Conservation (phyloP, 495 filamentous ascomycete species). For the Sporormia fimetaria region DNA sequence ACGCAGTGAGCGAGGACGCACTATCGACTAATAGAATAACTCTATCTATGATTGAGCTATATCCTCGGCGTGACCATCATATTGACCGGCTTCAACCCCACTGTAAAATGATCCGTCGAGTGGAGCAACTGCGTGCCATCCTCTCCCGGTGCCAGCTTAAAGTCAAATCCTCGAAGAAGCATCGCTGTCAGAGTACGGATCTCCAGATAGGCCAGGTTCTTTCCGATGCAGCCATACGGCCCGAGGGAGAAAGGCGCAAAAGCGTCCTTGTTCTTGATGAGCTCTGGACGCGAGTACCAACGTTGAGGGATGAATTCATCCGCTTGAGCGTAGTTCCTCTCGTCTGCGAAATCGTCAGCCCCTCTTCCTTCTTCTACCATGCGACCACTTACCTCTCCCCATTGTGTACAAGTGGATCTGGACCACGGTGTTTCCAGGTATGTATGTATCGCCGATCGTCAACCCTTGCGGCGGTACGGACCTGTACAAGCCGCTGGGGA, state of each 20-base stretch:
- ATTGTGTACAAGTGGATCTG: no score
- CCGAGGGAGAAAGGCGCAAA: constrained; percentile 20
- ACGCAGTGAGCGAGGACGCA: no score
- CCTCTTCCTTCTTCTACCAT: background rate
- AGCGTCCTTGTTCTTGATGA: constrained; percentile 13
- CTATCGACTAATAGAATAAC: no score
- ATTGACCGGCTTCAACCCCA: no score
- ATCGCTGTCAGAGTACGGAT: constrained; percentile 10
- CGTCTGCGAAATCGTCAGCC: constrained; percentile 1
- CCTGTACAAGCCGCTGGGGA: constrained; percentile 1
- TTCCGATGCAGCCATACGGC: constrained; percentile 15
- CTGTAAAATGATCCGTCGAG: no score
- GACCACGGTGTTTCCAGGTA: constrained; percentile 11
- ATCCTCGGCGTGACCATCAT: no score
- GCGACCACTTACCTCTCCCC: background rate
- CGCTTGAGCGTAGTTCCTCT: constrained; percentile 5
- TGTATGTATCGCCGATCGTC: background rate
- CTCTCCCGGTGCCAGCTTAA: constrained; percentile 21
- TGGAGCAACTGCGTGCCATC: no score
- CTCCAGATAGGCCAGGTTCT: constrained; percentile 20
- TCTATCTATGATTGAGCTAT: no score
- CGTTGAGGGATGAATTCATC: constrained; percentile 21
- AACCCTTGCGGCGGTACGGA: constrained; percentile 10
- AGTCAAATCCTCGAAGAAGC: constrained; percentile 13
- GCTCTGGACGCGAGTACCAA: constrained; percentile 14